Base-by-base conservation (phyloP, 108 stramenopile genomes). In the Fragilariopsis cylindrus region DNA sequence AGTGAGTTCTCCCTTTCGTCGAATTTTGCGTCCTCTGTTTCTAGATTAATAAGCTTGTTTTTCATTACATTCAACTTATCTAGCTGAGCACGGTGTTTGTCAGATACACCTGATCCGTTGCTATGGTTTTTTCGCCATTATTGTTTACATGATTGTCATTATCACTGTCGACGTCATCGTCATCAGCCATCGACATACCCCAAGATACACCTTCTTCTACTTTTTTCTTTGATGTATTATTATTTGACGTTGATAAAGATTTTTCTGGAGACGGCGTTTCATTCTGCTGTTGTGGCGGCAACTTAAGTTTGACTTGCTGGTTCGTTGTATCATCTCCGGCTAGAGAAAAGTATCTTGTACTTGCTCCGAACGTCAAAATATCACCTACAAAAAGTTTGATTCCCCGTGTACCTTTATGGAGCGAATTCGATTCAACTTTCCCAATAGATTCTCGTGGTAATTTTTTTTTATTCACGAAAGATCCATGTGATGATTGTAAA, bases 321-420 rank as follows among this genome's bases (percentile, higher is more conserved):
- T 71, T 74, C 39, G 76, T 88, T 45, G 88, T 67, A 46, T 85
- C 84, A 79, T 85, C 82, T 42, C 90, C 93, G 55, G 90, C 90
- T 55, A 94, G 60, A 47, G 75, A 81, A 75, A 71, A 94, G 3
- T 86, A 40, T 16, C 93, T 73, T 50, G 93, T 90, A 6, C 79
- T 81, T 4, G 83, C 88, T 7, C 93, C 93, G 78, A 92, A 91
- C 53, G 75, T 65, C 21, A 94, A 77, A 4, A 87, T 81, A 77
- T 91, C 90, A 3, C 90, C 90, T 0, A 87, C 88, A 71, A 73
- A 88, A n/a, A 94, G 3, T 70, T 89, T 67, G 57, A 93, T 84
- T 4, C 92, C 92, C 48, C 92, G 72, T 7, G 84, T 66, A 16
- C 89, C 92, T 41, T 42, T 49, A 65, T 77, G 70, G 15, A 62